Evolutionary conservation across 2,329 filamentous ascomycete species (phyloP), one percentile per base, ranked within the genome.

Genomic region (Biscogniauxia marginata): DNA sequence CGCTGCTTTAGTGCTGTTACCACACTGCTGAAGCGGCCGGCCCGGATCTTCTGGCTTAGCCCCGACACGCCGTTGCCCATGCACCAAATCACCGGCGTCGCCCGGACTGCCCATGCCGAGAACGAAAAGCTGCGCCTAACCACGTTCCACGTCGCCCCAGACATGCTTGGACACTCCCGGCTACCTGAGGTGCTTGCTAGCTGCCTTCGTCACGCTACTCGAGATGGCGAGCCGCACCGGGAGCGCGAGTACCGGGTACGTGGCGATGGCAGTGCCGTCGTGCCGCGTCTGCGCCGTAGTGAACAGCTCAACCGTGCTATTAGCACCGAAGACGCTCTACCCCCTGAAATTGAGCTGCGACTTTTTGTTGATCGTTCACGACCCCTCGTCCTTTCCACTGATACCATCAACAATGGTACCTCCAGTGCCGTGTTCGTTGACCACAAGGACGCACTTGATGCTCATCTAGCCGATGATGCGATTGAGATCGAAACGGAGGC

Each of bases 21-120:
- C 6, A 13, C 25, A n/a, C 24, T 64, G 22, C 11, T 64, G n/a
- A 52, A 25, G 45, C 48, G 49, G 20, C 45, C 49, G 21, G 23
- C 39, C 4, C 49, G 21, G 2, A 23, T 62, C 18, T 0, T 65
- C 3, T 65, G 63, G 63, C 8, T 65, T 16, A 50, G 58, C 21
- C 58, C 56, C 0, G 58, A 59, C 25, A 24, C 43, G 4, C 58
- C 57, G 9, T 4, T 30, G 6, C 9, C 53, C 6, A 56, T 65
- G 46, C 54, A 64, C 21, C 62, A 65, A 18, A 60, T 64, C 19
- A 47, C 46, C 4, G 63, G 63, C 9, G 19, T 65, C 3, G 46
- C 59, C 20, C 62, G 63, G 1, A 62, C 62, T 1, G 63, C 63
- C 3, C 63, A 65, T 19, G 57, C 62, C 3, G 62, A 64, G 44